These are phyloP conservation scores for Scedosporium boydii DNA, from an alignment of 2,329 filamentous ascomycete species.

Conservation along the genomic window DNA sequence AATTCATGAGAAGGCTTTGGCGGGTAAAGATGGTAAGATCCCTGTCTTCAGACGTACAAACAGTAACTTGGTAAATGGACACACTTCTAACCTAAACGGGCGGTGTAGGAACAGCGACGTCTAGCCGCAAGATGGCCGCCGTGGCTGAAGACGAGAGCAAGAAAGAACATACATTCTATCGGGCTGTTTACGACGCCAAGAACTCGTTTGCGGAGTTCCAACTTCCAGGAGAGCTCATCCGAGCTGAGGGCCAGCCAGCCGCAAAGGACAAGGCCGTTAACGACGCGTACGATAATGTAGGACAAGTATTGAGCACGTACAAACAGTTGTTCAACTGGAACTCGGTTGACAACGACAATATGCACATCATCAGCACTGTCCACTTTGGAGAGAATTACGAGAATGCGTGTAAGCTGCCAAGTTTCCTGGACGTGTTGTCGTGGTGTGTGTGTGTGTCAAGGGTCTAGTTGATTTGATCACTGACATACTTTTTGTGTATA, in stretches of 20 bases:
- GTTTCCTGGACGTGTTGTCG: neutral
- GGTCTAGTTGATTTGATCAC: neutral
- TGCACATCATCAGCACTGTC: slow-evolving; percentile 40
- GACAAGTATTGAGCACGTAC: slow-evolving; percentile 40
- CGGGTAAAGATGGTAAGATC: slow-evolving; percentile 2
- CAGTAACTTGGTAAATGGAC: neutral
- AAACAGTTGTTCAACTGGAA: slow-evolving; percentile 37
- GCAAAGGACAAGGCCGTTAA: slow-evolving; percentile 33
- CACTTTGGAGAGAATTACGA: slow-evolving; percentile 40
- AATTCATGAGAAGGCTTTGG: slow-evolving; percentile 16
- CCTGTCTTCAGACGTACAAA: neutral
- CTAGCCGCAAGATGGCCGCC: slow-evolving; percentile 11
- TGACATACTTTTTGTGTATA: slow-evolving; percentile 9
- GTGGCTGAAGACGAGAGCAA: slow-evolving; percentile 5
- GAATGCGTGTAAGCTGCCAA: slow-evolving; percentile 35
- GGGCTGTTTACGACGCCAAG: slow-evolving; percentile 35
- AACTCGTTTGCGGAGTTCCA: slow-evolving; percentile 22
- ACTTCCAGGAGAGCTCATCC: slow-evolving; percentile 32
- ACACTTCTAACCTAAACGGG: neutral
- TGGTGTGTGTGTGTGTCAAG: too few species aligned
- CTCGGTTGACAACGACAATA: slow-evolving; percentile 41
- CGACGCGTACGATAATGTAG: slow-evolving; percentile 40
- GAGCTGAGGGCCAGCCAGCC: slow-evolving; percentile 31
- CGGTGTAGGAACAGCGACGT: slow-evolving; percentile 7
- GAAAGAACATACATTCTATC: slow-evolving; percentile 21